A percentile compares a stretch with the other conserved stretches of the same genome.
Evolutionary conservation across 2,329 filamentous ascomycete genomes (phyloP).

Genomic region (Leptographium radiaticola): DNA sequence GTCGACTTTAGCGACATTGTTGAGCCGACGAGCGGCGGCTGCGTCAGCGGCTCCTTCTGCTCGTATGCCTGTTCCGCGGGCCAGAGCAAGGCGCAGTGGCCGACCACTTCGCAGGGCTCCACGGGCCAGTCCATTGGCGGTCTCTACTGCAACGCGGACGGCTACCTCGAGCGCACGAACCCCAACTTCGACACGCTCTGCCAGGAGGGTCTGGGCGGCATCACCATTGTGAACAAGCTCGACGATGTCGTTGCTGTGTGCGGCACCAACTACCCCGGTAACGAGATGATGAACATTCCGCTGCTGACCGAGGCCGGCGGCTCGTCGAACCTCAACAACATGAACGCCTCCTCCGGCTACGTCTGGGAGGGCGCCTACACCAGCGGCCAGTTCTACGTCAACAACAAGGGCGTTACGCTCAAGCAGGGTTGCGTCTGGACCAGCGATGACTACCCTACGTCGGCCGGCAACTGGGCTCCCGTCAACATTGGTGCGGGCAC

Average conservation of each 20-base stretch:
- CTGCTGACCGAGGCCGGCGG: constrained; percentile 48
- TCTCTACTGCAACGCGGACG: constrained; percentile 59
- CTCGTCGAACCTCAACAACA: constrained; percentile 57
- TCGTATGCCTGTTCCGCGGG: constrained; percentile 88
- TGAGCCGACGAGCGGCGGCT: constrained; percentile 48
- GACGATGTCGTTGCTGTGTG: constrained; percentile 57
- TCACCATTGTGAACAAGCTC: constrained; percentile 67
- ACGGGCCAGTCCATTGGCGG: constrained; percentile 82
- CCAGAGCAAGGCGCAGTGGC: constrained; percentile 90
- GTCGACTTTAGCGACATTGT: constrained; percentile 52
- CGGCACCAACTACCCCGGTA: constrained; percentile 93
- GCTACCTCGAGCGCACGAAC: constrained; percentile 69
- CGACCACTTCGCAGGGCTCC: constrained; percentile 54
- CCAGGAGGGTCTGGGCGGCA: constrained; percentile 53
- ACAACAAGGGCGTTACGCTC: constrained; percentile 58
- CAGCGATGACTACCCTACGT: constrained; percentile 32
- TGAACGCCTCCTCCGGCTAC: constrained; percentile 61
- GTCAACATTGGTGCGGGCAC: constrained; percentile 73
- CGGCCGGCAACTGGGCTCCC: constrained; percentile 75
- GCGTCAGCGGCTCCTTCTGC: constrained; percentile 58
- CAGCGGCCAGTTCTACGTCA: constrained; percentile 94
- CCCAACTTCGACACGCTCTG: constrained; percentile 57
- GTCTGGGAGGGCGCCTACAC: constrained; percentile 61
- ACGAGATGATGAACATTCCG: constrained; percentile 76
- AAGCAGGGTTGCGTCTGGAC: constrained; percentile 66